These are phyloP conservation scores for Rhododendron williamsianum DNA, from an alignment of 148 eudicot genomes.

Conservation along the genomic window DNA sequence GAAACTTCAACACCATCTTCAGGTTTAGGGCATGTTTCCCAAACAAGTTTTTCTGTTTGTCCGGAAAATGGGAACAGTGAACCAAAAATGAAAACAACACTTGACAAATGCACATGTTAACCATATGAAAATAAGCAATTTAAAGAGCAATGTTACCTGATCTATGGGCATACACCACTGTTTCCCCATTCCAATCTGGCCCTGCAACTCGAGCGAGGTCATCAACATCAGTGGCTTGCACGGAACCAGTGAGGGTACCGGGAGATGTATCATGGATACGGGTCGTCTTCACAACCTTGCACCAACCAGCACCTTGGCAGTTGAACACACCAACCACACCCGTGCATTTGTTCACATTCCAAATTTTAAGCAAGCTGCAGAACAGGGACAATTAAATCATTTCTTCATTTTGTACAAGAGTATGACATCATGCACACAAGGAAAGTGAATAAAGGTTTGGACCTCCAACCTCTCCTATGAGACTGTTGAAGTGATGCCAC, in stretches of 20 bases:
- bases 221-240: slow-evolving; percentile 65
- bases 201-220: slow-evolving; percentile 54
- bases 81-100: neutral
- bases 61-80: neutral
- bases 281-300: slow-evolving; percentile 67
- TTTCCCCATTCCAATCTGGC: slow-evolving; percentile 66
- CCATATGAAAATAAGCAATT: neutral
- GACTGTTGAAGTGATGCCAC: neutral
- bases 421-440: neutral
- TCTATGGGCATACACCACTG: slow-evolving; percentile 51
- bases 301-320: slow-evolving; percentile 99
- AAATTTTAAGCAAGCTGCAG: slow-evolving; percentile 80
- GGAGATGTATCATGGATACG: slow-evolving; percentile 81
- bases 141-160: slow-evolving; percentile 36
- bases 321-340: slow-evolving; percentile 95
- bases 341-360: slow-evolving; percentile 82
- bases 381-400: neutral
- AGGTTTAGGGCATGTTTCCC: neutral
- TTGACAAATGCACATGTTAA: neutral
- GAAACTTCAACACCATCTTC: neutral
- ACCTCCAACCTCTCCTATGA: neutral
- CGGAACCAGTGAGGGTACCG: slow-evolving; percentile 59
- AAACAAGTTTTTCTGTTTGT: neutral
- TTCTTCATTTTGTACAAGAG: neutral
- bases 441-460: neutral